Evolutionary conservation across 1,284 basidiomycete genomes (phyloP).

Genomic region (Leccinum pachyderme): DNA sequence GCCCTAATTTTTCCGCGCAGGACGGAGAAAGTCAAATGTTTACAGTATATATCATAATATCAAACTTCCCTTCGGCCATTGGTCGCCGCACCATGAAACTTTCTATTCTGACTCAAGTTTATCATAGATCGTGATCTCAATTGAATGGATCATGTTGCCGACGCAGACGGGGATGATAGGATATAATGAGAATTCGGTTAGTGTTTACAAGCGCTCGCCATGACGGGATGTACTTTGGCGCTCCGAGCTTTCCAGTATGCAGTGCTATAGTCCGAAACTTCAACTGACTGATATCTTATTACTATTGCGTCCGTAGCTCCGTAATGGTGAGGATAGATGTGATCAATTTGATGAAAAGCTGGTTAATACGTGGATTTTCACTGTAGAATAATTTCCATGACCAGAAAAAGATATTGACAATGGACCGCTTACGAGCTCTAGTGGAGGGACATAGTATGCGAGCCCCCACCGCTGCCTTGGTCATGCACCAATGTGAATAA

Average conservation of each 20-base stretch:
- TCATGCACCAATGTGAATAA: constrained; percentile 26
- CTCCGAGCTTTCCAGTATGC: not conserved
- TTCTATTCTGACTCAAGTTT: not conserved
- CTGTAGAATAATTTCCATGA: too few relatives aligned
- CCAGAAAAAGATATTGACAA: not conserved
- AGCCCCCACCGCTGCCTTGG: not conserved
- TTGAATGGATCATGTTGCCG: not conserved
- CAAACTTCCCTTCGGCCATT: not conserved
- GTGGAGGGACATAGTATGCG: too few relatives aligned
- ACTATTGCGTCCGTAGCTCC: not conserved
- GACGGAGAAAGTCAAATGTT: not conserved
- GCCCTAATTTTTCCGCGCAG: not conserved
- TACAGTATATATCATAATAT: not conserved
- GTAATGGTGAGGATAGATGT: not conserved
- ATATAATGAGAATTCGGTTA: not conserved
- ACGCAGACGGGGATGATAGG: not conserved
- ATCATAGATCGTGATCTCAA: not conserved
- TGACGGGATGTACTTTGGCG: not conserved
- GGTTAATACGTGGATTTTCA: too few relatives aligned
- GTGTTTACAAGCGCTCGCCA: not conserved
- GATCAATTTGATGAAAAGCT: not conserved
- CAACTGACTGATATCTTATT: not conserved
- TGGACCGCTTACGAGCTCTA: too few relatives aligned
- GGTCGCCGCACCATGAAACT: not conserved
- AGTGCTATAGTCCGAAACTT: not conserved